phyloP scores from a whole-genome alignment of 306 rosid species.

The Elaeagnus macrophylla region DNA sequence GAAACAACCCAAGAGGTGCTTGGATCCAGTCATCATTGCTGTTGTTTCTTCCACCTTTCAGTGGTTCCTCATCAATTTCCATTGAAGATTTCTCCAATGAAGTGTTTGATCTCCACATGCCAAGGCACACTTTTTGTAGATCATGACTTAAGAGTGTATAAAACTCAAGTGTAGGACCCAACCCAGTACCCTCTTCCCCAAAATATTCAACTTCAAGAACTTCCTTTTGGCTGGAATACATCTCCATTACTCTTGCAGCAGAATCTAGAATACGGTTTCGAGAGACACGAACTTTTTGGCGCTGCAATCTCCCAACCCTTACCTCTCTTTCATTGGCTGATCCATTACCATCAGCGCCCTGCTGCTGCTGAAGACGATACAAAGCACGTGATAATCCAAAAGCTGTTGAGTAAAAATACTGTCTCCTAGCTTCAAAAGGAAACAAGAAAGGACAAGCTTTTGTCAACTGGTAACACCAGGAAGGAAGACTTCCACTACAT shows the following conservation, averaged over 20 bases:
- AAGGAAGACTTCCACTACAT: slow-evolving; percentile 98
- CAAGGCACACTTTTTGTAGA: slow-evolving; percentile 69
- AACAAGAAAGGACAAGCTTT: slow-evolving; percentile 96
- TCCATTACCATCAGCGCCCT: slow-evolving; percentile 97
- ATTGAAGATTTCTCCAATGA: slow-evolving; percentile 34
- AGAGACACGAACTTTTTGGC: slow-evolving; percentile 96
- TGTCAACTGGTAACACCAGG: slow-evolving; percentile 98
- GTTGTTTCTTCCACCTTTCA: slow-evolving; percentile 30
- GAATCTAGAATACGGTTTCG: slow-evolving; percentile 94
- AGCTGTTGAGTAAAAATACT: slow-evolving; percentile 93
- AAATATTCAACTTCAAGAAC: slow-evolving; percentile 99
- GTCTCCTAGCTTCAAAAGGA: slow-evolving; percentile 94
- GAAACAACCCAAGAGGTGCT: slow-evolving; percentile 89
- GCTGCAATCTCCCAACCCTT: slow-evolving; percentile 95
- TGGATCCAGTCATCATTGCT: slow-evolving; percentile 54
- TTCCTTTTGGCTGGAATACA: slow-evolving; percentile 98
- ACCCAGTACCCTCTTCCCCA: slow-evolving; percentile 99
- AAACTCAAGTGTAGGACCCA: slow-evolving; percentile 98
- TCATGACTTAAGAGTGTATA: slow-evolving; percentile 94
- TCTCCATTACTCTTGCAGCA: slow-evolving; percentile 98
- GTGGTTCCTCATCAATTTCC: slow-evolving; percentile 67
- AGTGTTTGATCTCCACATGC: slow-evolving; percentile 85
- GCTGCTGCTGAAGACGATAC: slow-evolving; percentile 94
- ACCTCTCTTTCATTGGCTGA: slow-evolving; percentile 80
- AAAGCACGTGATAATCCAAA: slow-evolving; percentile 96